Base-by-base conservation (phyloP, 1,139 yeast genomes). In the Yamadazyma friedrichii region DNA sequence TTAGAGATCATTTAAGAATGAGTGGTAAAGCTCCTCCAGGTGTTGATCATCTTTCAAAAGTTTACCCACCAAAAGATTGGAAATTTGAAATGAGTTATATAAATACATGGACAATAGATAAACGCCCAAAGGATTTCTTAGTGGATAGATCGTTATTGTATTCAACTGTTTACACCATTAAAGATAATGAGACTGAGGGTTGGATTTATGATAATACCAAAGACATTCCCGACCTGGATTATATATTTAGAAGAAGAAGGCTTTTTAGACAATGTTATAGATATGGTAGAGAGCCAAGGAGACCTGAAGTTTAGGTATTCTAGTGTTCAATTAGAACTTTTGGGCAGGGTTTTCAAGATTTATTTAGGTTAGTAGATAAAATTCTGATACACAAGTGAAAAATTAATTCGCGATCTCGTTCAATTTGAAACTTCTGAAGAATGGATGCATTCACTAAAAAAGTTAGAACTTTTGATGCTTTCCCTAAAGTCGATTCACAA, bases 401-500 rank as follows among this genome's bases (percentile, higher is more conserved):
- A 28, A 28, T 28, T 8, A 28, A 28, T 28, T 8, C 13, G 10
- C 31, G 13, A 28, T 12, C 9, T 22, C 12, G 12, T 26, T 6
- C 5, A 9, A 26, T 6, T 15, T 17, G 33, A 31, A 16, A 6
- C n/a, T n/a, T n/a, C n/a, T n/a, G n/a, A n/a, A n/a, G n/a, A n/a
- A 71, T 71, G 76, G 74, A 70, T 33, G 39, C 65, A 6, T 61
- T 71, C 45, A 50, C 72, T 17, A 61, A 50, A 33, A 60, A 50
- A 46, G 79, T 84, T 39, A 70, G 78, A 53, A 75, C 89, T 8
- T 88, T 88, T 61, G 96, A 88, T 69, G 96, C 96, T 28, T 88
- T 88, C 55, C 91, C 98, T 15, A 91, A 91, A 62, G 88, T 88
- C 22, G 84, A 85, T 41, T 76, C 88, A 6, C 77, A 84, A 46